These are phyloP conservation scores for Pezicula carpinea DNA, from an alignment of 2,329 filamentous ascomycete species.

Conservation along the genomic window DNA sequence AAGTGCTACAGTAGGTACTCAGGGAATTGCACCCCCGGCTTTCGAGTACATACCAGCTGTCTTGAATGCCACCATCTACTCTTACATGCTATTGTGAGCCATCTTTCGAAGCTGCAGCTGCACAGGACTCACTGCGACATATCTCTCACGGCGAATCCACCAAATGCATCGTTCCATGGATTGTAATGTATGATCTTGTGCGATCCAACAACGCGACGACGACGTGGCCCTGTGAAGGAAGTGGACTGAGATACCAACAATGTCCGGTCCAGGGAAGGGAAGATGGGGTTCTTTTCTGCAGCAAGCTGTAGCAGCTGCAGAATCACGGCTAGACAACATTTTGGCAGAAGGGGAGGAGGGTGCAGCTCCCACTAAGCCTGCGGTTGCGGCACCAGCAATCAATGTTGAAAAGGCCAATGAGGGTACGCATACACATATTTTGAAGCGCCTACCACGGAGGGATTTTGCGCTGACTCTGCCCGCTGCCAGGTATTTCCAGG, in stretches of 20 bases:
- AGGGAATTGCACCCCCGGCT: too few relatives aligned
- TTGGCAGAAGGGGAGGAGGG: slow-evolving; percentile 70
- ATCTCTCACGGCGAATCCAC: neutral
- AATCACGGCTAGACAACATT: slow-evolving; percentile 88
- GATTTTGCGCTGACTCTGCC: neutral
- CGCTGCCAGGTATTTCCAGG: slow-evolving; percentile 47
- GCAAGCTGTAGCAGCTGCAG: slow-evolving; percentile 88
- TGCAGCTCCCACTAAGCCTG: slow-evolving; percentile 35
- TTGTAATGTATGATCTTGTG: slow-evolving; percentile 19
- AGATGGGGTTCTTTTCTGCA: slow-evolving; percentile 80
- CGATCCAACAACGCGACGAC: slow-evolving; percentile 12
- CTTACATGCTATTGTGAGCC: neutral
- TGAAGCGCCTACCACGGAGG: too few relatives aligned
- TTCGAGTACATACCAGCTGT: too few relatives aligned
- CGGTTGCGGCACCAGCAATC: slow-evolving; percentile 31
- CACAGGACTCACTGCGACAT: neutral
- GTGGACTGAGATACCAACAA: slow-evolving; percentile 12
- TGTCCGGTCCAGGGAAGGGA: slow-evolving; percentile 32
- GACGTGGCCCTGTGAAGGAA: slow-evolving; percentile 13
- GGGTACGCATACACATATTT: slow-evolving; percentile 25
- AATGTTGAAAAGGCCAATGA: slow-evolving; percentile 29
- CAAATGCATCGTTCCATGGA: slow-evolving; percentile 6
- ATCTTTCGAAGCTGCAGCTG: neutral
- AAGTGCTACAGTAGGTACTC: too few relatives aligned
- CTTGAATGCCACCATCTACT: too few relatives aligned